phyloP scores from a whole-genome alignment of 495 filamentous ascomycete genomes.

The Penicillium herquei region DNA sequence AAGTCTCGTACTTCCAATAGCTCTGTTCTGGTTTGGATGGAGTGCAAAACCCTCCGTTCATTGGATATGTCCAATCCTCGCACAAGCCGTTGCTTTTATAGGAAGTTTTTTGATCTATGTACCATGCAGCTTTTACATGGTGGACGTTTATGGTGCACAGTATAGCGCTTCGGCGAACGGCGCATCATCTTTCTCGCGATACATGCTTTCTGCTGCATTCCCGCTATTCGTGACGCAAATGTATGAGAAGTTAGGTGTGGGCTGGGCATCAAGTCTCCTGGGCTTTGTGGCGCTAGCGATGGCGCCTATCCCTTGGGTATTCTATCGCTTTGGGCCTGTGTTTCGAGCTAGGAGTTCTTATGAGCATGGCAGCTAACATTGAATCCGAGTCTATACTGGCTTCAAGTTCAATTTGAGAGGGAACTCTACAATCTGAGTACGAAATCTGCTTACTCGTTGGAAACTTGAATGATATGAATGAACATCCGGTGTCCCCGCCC shows the following conservation, averaged over 20 bases:
- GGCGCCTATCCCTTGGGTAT: slow-evolving; percentile 40
- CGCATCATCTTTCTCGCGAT: slow-evolving; percentile 61
- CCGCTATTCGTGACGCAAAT: slow-evolving; percentile 60
- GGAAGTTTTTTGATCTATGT: slow-evolving; percentile 18
- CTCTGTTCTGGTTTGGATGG: slow-evolving; percentile 54
- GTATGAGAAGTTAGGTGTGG: slow-evolving; percentile 47
- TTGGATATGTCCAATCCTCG: slow-evolving; percentile 52
- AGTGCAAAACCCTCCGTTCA: slow-evolving; percentile 37
- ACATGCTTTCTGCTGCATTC: slow-evolving; percentile 59
- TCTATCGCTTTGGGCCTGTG: slow-evolving; percentile 11
- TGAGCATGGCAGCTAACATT: slow-evolving; percentile 5
- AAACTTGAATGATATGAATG: too few species aligned
- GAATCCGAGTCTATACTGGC: too few species aligned
- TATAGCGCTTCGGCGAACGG: slow-evolving; percentile 61
- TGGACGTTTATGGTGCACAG: slow-evolving; percentile 55
- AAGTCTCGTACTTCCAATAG: slow-evolving; percentile 43
- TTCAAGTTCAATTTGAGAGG: not conserved
- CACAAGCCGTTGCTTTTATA: slow-evolving; percentile 8
- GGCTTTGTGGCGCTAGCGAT: slow-evolving; percentile 37
- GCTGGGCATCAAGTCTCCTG: slow-evolving; percentile 52
- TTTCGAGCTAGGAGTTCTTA: not conserved
- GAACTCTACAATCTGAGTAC: not conserved
- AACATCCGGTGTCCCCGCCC: too few species aligned
- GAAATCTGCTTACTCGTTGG: too few species aligned
- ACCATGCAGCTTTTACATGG: slow-evolving; percentile 43